Conservation (phyloP, 129 eudicot genomes). For the Centella asiatica region DNA sequence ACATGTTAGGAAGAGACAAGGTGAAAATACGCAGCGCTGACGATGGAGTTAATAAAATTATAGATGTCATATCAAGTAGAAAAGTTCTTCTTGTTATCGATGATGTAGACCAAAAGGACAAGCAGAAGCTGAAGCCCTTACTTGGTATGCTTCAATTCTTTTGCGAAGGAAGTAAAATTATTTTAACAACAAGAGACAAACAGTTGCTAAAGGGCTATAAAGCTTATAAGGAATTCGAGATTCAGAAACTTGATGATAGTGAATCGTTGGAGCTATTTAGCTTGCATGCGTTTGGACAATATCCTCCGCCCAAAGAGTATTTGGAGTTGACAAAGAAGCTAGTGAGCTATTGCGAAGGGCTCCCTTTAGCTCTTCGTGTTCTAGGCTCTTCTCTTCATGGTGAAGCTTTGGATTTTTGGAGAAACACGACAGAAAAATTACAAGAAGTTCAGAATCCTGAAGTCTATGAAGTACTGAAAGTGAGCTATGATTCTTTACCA, state of each 20-base stretch:
- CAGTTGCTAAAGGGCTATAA: not conserved
- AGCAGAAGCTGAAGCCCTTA: constrained; percentile 1
- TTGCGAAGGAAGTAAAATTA: constrained; percentile 11
- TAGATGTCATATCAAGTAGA: constrained; percentile 1
- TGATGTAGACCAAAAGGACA: constrained; percentile 7
- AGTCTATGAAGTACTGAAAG: constrained; percentile 3
- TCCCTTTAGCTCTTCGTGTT: constrained; percentile 33
- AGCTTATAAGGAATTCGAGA: not conserved
- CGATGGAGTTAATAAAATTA: constrained; percentile 3
- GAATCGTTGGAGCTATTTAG: constrained; percentile 25
- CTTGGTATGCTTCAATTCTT: not conserved
- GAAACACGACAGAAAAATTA: constrained; percentile 9
- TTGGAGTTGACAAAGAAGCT: not conserved
- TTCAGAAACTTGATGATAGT: not conserved
- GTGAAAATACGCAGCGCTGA: not conserved
- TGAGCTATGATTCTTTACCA: constrained; percentile 21
- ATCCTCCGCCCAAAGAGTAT: constrained; percentile 13
- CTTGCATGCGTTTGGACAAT: constrained; percentile 26
- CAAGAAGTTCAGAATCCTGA: constrained; percentile 8
- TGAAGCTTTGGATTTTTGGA: constrained; percentile 15
- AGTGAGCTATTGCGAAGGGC: constrained; percentile 16
- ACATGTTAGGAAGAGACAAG: not conserved
- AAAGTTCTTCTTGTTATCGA: constrained; percentile 12
- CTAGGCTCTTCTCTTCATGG: constrained; percentile 21
- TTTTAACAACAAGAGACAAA: constrained; percentile 2